Conservation (phyloP, 2,329 filamentous ascomycete species). For the Neoascochyta sp. region DNA sequence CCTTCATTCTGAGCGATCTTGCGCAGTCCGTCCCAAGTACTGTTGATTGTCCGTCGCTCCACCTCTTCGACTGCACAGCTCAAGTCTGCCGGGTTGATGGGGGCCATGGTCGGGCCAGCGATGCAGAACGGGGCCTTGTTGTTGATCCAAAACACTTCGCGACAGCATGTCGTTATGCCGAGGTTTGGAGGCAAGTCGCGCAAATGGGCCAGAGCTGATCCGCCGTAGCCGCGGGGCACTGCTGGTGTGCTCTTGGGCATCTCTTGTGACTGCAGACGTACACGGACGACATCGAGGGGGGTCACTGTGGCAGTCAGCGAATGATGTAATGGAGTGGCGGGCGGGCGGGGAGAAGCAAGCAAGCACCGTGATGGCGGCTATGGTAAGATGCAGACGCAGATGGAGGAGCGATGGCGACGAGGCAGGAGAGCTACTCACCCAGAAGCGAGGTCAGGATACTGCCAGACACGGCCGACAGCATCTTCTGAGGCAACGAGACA, state of each 20-base stretch:
- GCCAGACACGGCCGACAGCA: slow-evolving; percentile 88
- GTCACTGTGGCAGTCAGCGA: slow-evolving; percentile 60
- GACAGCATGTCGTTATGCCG: slow-evolving; percentile 89
- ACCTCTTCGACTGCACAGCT: slow-evolving; percentile 87
- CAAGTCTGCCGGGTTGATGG: slow-evolving; percentile 42
- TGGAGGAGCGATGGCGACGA: too few relatives aligned
- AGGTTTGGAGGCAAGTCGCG: slow-evolving; percentile 76
- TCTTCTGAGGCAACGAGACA: slow-evolving; percentile 82
- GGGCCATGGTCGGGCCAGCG: slow-evolving; percentile 55
- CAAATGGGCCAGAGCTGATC: slow-evolving; percentile 43
- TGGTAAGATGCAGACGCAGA: background rate
- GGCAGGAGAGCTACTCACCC: slow-evolving; percentile 57
- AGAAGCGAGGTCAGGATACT: slow-evolving; percentile 86
- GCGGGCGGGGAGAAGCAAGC: slow-evolving; percentile 7
- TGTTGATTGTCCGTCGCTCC: slow-evolving; percentile 78
- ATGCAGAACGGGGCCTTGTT: slow-evolving; percentile 79
- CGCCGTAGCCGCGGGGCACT: slow-evolving; percentile 37
- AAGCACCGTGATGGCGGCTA: slow-evolving; percentile 3
- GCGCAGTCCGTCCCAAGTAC: slow-evolving; percentile 83
- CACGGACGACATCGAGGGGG: slow-evolving; percentile 91
- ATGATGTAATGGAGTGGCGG: background rate
- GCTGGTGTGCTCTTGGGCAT: slow-evolving; percentile 49
- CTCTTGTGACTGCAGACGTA: slow-evolving; percentile 85
- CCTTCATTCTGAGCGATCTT: slow-evolving; percentile 97
- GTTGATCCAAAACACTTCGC: slow-evolving; percentile 94